Percentiles rank a stretch among this genome's conserved stretches.
phyloP scores from a whole-genome alignment of 129 eudicot species.

The Flaveria sonorensis region DNA sequence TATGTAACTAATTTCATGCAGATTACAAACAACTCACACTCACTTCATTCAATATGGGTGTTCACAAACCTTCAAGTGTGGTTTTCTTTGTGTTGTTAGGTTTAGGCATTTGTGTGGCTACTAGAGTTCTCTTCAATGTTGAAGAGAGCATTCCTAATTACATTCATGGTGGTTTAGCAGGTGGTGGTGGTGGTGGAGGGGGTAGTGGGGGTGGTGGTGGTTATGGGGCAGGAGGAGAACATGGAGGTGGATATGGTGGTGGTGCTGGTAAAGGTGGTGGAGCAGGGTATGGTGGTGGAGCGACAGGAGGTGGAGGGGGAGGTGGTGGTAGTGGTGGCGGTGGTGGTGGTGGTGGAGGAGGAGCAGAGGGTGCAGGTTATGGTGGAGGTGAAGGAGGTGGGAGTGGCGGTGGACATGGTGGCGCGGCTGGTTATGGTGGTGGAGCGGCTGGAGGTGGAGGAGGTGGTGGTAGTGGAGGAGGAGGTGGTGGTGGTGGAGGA shows the following conservation, averaged over 20 bases:
- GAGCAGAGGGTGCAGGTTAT: constrained; percentile 26
- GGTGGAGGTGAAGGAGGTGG: constrained; percentile 47
- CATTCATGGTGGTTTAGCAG: constrained; percentile 35
- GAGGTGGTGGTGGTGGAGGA: constrained; percentile 38
- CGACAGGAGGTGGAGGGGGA: constrained; percentile 34
- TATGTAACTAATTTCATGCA: constrained; percentile 26
- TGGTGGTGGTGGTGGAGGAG: constrained; percentile 41
- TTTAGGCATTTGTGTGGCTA: constrained; percentile 42
- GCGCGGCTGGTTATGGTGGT: constrained; percentile 35
- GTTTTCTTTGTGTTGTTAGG: constrained; percentile 50
- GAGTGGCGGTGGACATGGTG: constrained; percentile 44
- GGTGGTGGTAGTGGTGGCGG: constrained; percentile 33
- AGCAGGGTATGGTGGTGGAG: constrained; percentile 37
- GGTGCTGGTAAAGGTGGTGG: constrained; percentile 39
- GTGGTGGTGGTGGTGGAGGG: constrained; percentile 39
- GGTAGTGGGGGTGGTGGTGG: constrained; percentile 32
- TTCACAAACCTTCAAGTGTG: constrained; percentile 32
- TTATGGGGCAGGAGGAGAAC: constrained; percentile 31
- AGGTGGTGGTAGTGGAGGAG: constrained; percentile 31
- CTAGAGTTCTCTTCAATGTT: constrained; percentile 47
- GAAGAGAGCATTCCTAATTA: constrained; percentile 30
- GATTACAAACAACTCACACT: constrained; percentile 22
- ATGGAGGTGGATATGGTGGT: constrained; percentile 33
- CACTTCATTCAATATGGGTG: constrained; percentile 33
- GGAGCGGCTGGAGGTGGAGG: constrained; percentile 39